Evolutionary conservation across 441 rosid species (phyloP).

Genomic region (Isatis lusitanica): DNA sequence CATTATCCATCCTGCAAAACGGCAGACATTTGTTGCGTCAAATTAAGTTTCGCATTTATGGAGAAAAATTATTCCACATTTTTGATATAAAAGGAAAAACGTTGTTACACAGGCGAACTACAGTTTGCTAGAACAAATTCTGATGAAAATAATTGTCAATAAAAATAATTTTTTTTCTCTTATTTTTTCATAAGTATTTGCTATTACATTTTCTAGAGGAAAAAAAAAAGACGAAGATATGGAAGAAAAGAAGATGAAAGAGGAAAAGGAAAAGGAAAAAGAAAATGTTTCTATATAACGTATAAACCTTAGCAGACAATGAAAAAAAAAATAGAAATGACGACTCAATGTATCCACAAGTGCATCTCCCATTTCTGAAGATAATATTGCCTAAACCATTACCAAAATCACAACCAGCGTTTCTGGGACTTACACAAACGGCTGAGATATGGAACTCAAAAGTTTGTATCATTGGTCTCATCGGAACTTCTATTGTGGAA

Average conservation of each 20-base stretch:
- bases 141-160: too few species aligned
- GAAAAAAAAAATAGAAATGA: too few species aligned
- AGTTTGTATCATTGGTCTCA: conserved; percentile 82
- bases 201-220: too few species aligned
- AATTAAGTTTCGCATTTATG: conserved; percentile 1
- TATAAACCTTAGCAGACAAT: too few species aligned
- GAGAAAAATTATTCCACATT: background rate
- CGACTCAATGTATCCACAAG: too few species aligned
- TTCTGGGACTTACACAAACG: conserved; percentile 70
- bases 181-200: too few species aligned
- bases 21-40: background rate
- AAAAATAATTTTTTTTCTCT: background rate
- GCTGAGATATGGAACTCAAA: conserved; percentile 89
- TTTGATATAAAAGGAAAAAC: background rate
- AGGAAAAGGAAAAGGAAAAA: too few species aligned
- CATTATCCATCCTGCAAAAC: background rate
- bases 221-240: too few species aligned
- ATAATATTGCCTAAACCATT: conserved; percentile 63
- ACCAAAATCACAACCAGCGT: conserved; percentile 64
- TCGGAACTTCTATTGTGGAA: conserved; percentile 64
- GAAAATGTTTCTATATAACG: too few species aligned
- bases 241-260: too few species aligned
- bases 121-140: too few species aligned
- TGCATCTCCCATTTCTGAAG: background rate
- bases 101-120: background rate